Conservation (phyloP, 495 filamentous ascomycete species). For the Neurospora discreta region DNA sequence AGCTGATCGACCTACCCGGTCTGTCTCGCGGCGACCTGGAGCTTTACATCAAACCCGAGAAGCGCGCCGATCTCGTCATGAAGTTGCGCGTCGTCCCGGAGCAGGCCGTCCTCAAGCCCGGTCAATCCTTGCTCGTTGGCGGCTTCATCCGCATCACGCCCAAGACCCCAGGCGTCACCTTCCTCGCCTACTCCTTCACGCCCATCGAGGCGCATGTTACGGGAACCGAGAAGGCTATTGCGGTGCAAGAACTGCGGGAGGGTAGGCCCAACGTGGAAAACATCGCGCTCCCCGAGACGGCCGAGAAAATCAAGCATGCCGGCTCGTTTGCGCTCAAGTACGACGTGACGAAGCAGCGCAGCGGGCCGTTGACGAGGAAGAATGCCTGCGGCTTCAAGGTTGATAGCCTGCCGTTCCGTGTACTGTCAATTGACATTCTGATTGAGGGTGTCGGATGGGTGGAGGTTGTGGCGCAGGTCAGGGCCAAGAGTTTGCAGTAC, state of each 20-base stretch:
- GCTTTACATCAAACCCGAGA: constrained; percentile 49
- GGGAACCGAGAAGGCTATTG: constrained; percentile 63
- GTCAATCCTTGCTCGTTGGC: constrained; percentile 74
- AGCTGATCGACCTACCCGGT: constrained; percentile 87
- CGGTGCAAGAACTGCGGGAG: constrained; percentile 45
- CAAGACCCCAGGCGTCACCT: constrained; percentile 26
- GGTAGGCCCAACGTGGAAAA: constrained; percentile 41
- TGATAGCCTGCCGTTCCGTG: constrained; percentile 59
- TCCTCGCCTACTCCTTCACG: constrained; percentile 71
- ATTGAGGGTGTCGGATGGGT: constrained; percentile 92
- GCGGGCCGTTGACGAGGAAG: constrained; percentile 46
- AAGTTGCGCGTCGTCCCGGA: constrained; percentile 52
- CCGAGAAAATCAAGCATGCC: constrained; percentile 48
- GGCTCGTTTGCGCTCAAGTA: constrained; percentile 64
- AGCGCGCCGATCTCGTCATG: constrained; percentile 65
- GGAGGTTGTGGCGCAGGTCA: constrained; percentile 73
- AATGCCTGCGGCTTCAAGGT: constrained; percentile 42
- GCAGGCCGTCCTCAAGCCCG: constrained; percentile 59
- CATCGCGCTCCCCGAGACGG: constrained; percentile 48
- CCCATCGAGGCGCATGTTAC: constrained; percentile 64
- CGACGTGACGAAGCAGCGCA: constrained; percentile 66
- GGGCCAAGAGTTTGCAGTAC: constrained; percentile 35
- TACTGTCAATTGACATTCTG: constrained; percentile 71
- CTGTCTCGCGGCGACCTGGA: constrained; percentile 63
- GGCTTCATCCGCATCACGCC: constrained; percentile 86